Evolutionary conservation across 352 stramenopile genomes (phyloP), one percentile per base, ranked within the genome.

Genomic region (Pythium rishiriense): DNA sequence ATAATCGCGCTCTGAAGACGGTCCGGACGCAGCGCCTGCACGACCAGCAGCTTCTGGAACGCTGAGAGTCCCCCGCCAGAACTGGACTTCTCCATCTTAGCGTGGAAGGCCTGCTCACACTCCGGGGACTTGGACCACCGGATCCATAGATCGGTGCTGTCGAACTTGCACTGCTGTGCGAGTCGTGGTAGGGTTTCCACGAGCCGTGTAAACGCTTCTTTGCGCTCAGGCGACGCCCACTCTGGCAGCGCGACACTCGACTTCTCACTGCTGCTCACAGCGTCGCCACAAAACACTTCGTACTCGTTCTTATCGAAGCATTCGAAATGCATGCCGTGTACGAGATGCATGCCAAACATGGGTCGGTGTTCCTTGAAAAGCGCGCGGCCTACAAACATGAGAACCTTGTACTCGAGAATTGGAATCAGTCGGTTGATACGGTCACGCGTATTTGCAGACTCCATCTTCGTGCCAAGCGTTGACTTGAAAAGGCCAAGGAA

Each of bases 321-420:
- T 7, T 98, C 85, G 0, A 74, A 69, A 51, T 97, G 90, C 88
- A 98, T 98, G 1, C 86, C 93, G 46, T 97, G 88, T 24, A 98
- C 90, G 15, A 98, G 61, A 41, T 98, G 95, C 61, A 98, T 74
- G 0, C 90, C 95, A 64, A 98, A 98, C 83, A 98, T 98, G 0
- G 89, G 82, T 0, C 94, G 79, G 51, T 98, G 90, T 47, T 93
- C 90, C 69, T 98, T 98, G 66, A 98, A 97, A 4, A 98, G 70
- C 14, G 87, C 82, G 21, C 94, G 88, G 1, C 91, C 91, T 8
- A 98, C 85, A 50, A 96, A 98, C 76, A 97, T 96, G 52, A 98
- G 77, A 11, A 97, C 70, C 47, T 93, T 94, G 54, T 78, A 80
- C 68, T 98, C 87, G 12, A 98, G 66, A 25, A 96, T 90, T 7